These are phyloP conservation scores for Shiraia sp. DNA, from an alignment of 2,329 filamentous ascomycete genomes.

Conservation along the genomic window DNA sequence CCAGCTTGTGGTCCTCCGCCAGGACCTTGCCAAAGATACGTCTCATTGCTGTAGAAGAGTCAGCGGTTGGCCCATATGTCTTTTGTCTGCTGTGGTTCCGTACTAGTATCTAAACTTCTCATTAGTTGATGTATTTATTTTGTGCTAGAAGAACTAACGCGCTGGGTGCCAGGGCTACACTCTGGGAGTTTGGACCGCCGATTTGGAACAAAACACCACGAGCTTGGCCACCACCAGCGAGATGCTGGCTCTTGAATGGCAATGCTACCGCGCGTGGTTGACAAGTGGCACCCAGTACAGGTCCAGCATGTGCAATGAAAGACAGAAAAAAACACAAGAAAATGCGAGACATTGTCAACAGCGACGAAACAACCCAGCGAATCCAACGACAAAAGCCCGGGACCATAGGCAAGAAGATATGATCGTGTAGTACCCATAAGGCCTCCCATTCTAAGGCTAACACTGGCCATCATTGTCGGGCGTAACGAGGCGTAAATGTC, in stretches of 20 bases:
- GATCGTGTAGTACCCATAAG: neutral
- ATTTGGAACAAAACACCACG: conserved; percentile 4
- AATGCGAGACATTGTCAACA: neutral
- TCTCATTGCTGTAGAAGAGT: neutral
- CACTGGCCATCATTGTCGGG: conserved; percentile 2
- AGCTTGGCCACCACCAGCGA: conserved; percentile 1
- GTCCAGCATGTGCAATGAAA: neutral
- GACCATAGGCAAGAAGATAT: neutral
- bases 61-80: too few species aligned
- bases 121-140: neutral
- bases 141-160: neutral
- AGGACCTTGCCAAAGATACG: conserved; percentile 2
- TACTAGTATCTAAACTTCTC: too few species aligned
- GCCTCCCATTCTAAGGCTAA: neutral
- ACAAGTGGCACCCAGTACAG: neutral
- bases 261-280: conserved; percentile 2
- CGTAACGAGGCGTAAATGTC: conserved; percentile 7
- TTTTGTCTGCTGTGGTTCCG: too few species aligned
- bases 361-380: neutral
- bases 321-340: conserved; percentile 1
- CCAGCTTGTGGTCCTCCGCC: neutral
- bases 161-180: conserved; percentile 5
- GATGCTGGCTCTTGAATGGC: conserved; percentile 3
- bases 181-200: conserved; percentile 6
- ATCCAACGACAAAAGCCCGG: neutral